Evolutionary conservation across 2,329 filamentous ascomycete genomes (phyloP).

Genomic region (Fusarium avenaceum): DNA sequence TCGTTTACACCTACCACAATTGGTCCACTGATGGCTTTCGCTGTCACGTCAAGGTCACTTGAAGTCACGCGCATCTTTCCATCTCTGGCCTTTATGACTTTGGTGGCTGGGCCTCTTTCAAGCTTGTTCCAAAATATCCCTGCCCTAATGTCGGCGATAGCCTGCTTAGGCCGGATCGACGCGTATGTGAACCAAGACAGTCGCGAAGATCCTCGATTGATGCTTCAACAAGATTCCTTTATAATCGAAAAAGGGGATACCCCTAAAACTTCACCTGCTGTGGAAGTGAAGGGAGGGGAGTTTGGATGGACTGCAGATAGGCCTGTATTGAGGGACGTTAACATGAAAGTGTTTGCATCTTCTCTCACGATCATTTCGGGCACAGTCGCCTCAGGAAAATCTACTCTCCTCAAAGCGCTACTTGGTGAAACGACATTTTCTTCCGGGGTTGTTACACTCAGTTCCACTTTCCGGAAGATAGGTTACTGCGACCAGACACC

Average conservation of each 20-base stretch:
- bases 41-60: constrained; percentile 41
- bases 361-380: constrained; percentile 4
- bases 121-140: constrained; percentile 50
- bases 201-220: neutral
- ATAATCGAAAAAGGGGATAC: neutral
- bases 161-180: constrained; percentile 14
- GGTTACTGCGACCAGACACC: constrained; percentile 19
- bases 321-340: neutral
- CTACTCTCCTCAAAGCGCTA: constrained; percentile 4
- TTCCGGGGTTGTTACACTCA: neutral
- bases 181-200: neutral
- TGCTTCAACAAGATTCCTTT: neutral
- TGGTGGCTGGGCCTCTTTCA: constrained; percentile 48
- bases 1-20: constrained; percentile 52
- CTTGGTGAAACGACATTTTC: neutral
- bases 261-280: neutral
- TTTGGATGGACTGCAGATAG: constrained; percentile 3
- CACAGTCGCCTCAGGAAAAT: constrained; percentile 10
- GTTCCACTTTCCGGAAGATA: neutral
- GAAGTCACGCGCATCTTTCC: constrained; percentile 50
- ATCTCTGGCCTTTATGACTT: constrained; percentile 48
- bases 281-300: neutral
- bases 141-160: constrained; percentile 30
- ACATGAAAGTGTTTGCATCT: neutral
- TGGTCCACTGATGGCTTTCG: constrained; percentile 53